phyloP scores from a whole-genome alignment of 441 rosid species.

The Adansonia grandidieri region DNA sequence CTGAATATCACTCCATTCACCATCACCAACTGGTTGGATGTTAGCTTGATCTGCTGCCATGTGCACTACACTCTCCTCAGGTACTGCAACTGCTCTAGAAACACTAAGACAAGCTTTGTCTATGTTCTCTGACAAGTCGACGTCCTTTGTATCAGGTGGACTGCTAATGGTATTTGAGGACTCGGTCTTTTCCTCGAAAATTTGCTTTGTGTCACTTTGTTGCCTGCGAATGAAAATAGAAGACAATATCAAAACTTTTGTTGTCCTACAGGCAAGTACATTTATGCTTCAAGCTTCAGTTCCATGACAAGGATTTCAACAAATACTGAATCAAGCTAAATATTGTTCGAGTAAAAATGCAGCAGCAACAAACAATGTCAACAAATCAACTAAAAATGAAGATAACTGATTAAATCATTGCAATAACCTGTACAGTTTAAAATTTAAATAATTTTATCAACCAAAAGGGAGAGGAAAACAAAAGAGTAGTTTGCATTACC shows the following conservation, averaged over 20 bases:
- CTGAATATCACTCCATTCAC: constrained; percentile 88
- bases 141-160: constrained; percentile 65
- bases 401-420: not conserved
- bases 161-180: constrained; percentile 49
- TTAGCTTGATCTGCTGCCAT: constrained; percentile 56
- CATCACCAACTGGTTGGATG: constrained; percentile 56
- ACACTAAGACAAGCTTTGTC: constrained; percentile 87
- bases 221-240: constrained; percentile 45
- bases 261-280: not conserved
- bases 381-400: not conserved
- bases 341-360: not conserved
- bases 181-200: constrained; percentile 68
- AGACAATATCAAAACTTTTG: not conserved
- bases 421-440: not conserved
- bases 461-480: not conserved
- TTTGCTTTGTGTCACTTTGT: constrained; percentile 77
- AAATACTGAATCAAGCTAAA: not conserved
- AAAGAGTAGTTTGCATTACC: not conserved
- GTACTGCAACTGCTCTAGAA: constrained; percentile 49
- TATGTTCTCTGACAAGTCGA: constrained; percentile 66
- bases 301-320: not conserved
- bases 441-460: not conserved
- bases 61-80: constrained; percentile 63
- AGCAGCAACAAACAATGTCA: not conserved
- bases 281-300: not conserved